phyloP scores from a whole-genome alignment of 805 yeast species.

The Priceomyces castillae region DNA sequence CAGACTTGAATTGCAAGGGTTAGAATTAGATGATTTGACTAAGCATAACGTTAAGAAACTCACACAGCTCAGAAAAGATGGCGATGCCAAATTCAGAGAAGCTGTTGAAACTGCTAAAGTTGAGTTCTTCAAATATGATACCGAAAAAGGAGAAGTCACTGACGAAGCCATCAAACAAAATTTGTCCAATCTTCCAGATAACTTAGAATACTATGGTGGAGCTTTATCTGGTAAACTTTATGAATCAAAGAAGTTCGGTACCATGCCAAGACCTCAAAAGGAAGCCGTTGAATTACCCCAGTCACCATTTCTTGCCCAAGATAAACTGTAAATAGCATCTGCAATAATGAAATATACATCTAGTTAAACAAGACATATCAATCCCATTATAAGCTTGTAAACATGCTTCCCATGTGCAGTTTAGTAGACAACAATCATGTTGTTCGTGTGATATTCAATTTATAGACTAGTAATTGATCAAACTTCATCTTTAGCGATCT shows the following conservation, averaged over 20 bases:
- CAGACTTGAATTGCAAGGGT: conserved; percentile 64
- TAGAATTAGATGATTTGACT: conserved; percentile 51
- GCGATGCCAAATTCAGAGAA: conserved; percentile 51
- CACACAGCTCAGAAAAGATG: conserved; percentile 44
- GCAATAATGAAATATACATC: neutral
- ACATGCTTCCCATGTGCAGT: too few species aligned
- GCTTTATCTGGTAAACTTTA: conserved; percentile 20
- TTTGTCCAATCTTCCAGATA: conserved; percentile 32
- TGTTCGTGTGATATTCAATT: too few species aligned
- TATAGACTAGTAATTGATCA: too few species aligned
- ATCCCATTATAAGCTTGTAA: too few species aligned
- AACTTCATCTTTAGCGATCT: too few species aligned
- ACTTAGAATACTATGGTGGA: conserved; percentile 26
- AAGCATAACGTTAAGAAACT: conserved; percentile 54
- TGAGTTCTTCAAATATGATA: conserved; percentile 34
- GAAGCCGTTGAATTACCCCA: conserved; percentile 24
- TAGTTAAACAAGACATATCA: too few species aligned
- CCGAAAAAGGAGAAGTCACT: conserved; percentile 25
- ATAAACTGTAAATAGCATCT: conserved; percentile 1
- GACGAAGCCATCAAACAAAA: conserved; percentile 22
- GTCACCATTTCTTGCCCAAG: conserved; percentile 26
- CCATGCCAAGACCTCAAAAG: conserved; percentile 24
- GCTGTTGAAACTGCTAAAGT: conserved; percentile 54
- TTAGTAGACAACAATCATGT: too few species aligned
- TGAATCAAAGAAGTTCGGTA: conserved; percentile 33